Evolutionary conservation across 306 rosid genomes (phyloP), one percentile per base, ranked within the genome.

Genomic region (Boehmeria nivea): DNA sequence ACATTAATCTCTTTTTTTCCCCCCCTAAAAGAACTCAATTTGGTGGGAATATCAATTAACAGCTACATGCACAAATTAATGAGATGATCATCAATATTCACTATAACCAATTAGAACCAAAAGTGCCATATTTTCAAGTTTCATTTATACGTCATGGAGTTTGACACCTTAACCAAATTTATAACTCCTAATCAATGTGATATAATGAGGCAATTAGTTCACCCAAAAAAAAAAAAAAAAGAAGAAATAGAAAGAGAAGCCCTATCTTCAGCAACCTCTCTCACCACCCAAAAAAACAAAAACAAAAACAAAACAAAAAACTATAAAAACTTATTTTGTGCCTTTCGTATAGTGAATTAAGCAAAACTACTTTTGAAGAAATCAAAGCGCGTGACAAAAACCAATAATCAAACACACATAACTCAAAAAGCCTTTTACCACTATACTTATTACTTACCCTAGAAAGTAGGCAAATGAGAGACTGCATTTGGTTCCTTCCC

Each of bases 401-500:
- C n/a, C n/a, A n/a, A n/a, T n/a, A n/a, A n/a, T n/a, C n/a, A n/a
- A n/a, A n/a, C n/a, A n/a, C n/a, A n/a, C n/a, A n/a, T n/a, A n/a
- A n/a, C n/a, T n/a, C n/a, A n/a, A n/a, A 45, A 45, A 45, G 51
- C 51, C 9, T 31, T 1, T 31, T 31, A 4, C 0, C 5, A 31
- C 9, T 31, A 31, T 31, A 2, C 5, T 0, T 3, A 36, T 1
- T 57, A 52, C 28, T 57, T 64, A 71, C 76, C 62, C 66, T 57
- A 24, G 76, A 71, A 12, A 71, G 76, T 12, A 85, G 83, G 69
- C 93, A 89, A 48, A 89, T 71, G 83, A 83, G 44, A 51, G 87
- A 81, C 57, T 83, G 85, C 91, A 85, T 83, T 68, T 90, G 97
- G 72, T 90, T 90, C 70, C 97, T 81, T 0, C 85, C 94, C n/a